Evolutionary conservation across 441 rosid species (phyloP).

Genomic region (Erysimum pusillum): DNA sequence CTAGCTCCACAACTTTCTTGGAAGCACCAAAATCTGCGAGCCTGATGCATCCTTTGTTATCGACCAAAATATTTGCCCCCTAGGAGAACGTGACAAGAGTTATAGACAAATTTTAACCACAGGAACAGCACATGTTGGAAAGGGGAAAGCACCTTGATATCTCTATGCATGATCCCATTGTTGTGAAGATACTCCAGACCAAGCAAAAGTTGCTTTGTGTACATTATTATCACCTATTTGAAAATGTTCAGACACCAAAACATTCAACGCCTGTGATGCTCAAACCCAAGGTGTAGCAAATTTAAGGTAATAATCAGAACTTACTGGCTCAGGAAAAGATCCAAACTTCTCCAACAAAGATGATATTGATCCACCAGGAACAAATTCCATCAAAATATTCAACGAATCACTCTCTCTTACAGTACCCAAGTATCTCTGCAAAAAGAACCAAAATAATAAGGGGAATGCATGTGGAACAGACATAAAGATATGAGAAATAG

Average conservation of each 20-base stretch:
- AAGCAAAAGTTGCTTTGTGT: constrained; percentile 66
- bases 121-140: constrained; percentile 8
- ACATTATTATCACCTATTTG: constrained; percentile 62
- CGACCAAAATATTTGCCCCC: constrained; percentile 88
- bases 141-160: constrained; percentile 64
- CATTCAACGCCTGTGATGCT: neutral
- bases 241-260: constrained; percentile 15
- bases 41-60: constrained; percentile 83
- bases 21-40: constrained; percentile 91
- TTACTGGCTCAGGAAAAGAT: constrained; percentile 79
- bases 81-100: constrained; percentile 43
- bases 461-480: neutral
- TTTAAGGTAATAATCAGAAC: constrained; percentile 47
- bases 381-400: constrained; percentile 78
- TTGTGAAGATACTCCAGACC: constrained; percentile 80
- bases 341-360: constrained; percentile 78
- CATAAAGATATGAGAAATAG: neutral
- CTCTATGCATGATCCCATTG: constrained; percentile 85
- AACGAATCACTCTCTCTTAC: constrained; percentile 73
- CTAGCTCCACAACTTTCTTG: constrained; percentile 83
- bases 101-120: neutral
- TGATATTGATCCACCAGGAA: constrained; percentile 82
- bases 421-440: constrained; percentile 80
- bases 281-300: constrained; percentile 19
- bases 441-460: constrained; percentile 8